These are phyloP conservation scores for Murraya koenigii DNA, from an alignment of 345 rosid species.

Conservation along the genomic window DNA sequence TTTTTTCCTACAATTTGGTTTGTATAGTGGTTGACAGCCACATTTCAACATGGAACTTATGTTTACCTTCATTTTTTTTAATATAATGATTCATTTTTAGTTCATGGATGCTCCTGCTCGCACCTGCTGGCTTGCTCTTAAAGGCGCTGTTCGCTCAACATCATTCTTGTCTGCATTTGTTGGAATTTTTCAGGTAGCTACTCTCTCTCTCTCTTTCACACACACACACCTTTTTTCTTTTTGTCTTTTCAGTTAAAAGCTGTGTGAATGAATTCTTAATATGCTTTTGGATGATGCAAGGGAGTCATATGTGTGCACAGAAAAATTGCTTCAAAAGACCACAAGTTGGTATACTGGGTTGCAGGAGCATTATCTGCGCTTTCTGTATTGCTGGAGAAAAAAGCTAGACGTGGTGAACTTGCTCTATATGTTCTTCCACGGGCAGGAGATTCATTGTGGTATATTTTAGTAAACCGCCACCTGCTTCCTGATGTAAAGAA, in stretches of 20 bases:
- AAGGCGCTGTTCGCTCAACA: slow-evolving; percentile 90
- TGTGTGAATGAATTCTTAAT: slow-evolving; percentile 16
- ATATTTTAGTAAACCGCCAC: slow-evolving; percentile 80
- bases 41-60: slow-evolving; percentile 14
- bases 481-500: slow-evolving; percentile 82
- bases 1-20: not conserved
- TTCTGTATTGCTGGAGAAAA: slow-evolving; percentile 89
- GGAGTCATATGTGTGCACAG: slow-evolving; percentile 87
- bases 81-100: slow-evolving; percentile 40
- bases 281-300: slow-evolving; percentile 38
- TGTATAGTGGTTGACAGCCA: not conserved
- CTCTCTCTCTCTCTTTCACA: slow-evolving; percentile 9
- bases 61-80: slow-evolving; percentile 1
- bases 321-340: slow-evolving; percentile 81
- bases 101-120: slow-evolving; percentile 89
- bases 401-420: slow-evolving; percentile 91
- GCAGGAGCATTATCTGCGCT: slow-evolving; percentile 93
- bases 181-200: slow-evolving; percentile 89
- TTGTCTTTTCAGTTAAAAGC: not conserved
- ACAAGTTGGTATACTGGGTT: slow-evolving; percentile 91
- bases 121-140: slow-evolving; percentile 80
- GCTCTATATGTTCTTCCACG: slow-evolving; percentile 97
- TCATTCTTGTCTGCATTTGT: slow-evolving; percentile 96
- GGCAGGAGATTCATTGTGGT: slow-evolving; percentile 97
- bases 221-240: slow-evolving; percentile 9